Conservation (phyloP, 1,139 yeast genomes). For the Diutina scorzettiae region DNA sequence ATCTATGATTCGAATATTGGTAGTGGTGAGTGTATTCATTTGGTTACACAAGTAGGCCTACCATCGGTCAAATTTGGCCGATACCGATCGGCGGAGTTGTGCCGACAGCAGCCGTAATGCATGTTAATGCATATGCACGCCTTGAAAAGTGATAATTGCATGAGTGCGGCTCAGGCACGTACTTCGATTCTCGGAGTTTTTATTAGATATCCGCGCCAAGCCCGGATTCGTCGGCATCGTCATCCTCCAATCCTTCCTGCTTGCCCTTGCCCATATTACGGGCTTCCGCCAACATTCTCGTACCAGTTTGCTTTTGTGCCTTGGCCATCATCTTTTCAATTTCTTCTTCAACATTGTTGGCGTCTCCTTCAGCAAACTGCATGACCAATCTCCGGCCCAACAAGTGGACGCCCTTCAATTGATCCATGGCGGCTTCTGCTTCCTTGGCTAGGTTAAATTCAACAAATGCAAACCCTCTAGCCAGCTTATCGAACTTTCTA, state of each 20-base stretch:
- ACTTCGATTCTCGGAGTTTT: no score
- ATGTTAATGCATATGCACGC: no score
- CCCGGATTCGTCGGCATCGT: not conserved
- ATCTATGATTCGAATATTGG: no score
- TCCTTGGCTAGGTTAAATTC: constrained; percentile 83
- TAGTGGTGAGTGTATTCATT: no score
- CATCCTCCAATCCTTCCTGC: not conserved
- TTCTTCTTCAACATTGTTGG: constrained; percentile 79
- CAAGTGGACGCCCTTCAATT: constrained; percentile 90
- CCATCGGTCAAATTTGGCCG: no score
- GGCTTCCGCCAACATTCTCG: constrained; percentile 61
- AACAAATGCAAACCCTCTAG: constrained; percentile 96
- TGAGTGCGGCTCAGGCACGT: no score
- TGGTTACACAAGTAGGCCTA: no score
- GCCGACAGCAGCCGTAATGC: no score
- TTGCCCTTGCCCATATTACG: constrained; percentile 40
- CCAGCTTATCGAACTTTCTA: constrained; percentile 85
- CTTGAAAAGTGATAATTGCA: no score
- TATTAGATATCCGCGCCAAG: no score
- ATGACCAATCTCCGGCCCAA: constrained; percentile 92
- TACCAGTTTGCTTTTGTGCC: constrained; percentile 71
- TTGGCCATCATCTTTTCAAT: constrained; percentile 82
- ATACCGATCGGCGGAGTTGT: no score
- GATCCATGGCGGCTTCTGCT: constrained; percentile 93
- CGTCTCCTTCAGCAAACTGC: constrained; percentile 81